Conservation (phyloP, 2,329 filamentous ascomycete genomes). For the Fusarium brevicatenulatum region DNA sequence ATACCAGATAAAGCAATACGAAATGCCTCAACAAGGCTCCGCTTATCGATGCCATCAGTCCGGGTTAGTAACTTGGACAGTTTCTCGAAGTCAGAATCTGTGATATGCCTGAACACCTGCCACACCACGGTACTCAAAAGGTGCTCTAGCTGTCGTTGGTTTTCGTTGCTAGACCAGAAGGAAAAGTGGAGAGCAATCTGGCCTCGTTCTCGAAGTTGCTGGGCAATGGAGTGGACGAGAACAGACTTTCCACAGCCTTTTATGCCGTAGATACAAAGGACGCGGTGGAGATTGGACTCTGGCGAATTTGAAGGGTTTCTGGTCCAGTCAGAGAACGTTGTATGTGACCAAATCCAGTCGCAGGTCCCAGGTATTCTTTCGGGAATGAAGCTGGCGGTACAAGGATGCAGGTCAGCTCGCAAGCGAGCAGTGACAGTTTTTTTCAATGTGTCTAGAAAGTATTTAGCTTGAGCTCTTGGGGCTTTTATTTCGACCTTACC, state of each 20-base stretch:
- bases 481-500: no score
- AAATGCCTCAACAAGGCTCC: not conserved
- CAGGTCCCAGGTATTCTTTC: not conserved
- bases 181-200: not conserved
- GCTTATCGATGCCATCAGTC: not conserved
- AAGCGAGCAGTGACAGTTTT: not conserved
- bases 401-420: not conserved
- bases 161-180: not conserved
- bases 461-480: no score
- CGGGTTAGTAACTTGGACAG: rapidly evolving
- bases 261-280: rapidly evolving
- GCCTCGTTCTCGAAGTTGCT: not conserved
- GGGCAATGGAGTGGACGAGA: not conserved
- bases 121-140: not conserved
- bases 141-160: not conserved
- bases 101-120: rapidly evolving
- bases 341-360: not conserved
- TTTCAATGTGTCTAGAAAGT: not conserved
- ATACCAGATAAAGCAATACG: not conserved
- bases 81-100: rapidly evolving
- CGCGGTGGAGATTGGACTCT: rapidly evolving
- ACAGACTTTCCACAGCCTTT: not conserved
- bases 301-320: rapidly evolving
- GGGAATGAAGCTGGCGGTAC: not conserved
- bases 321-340: not conserved